phyloP scores from a whole-genome alignment of 129 eudicot species.

The Centaurea solstitialis region DNA sequence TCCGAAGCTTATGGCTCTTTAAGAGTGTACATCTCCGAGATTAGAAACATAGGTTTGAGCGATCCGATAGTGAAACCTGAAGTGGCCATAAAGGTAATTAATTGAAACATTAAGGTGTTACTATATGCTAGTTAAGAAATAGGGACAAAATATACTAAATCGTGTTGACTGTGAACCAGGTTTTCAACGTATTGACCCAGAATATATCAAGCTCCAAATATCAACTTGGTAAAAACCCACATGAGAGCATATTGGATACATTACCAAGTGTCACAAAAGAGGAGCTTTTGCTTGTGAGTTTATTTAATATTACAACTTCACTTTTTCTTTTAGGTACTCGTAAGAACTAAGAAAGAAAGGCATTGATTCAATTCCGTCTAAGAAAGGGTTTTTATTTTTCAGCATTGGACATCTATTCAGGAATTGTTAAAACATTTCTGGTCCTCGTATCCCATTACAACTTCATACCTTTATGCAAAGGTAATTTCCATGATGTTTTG shows the following conservation, averaged over 20 bases:
- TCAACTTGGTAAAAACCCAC: slow-evolving; percentile 73
- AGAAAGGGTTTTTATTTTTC: slow-evolving; percentile 23
- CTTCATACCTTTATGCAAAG: slow-evolving; percentile 70
- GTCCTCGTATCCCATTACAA: slow-evolving; percentile 94
- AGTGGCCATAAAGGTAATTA: slow-evolving; percentile 72
- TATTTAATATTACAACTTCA: background rate
- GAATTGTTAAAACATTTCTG: slow-evolving; percentile 92
- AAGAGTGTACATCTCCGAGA: slow-evolving; percentile 51
- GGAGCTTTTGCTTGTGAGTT: slow-evolving; percentile 80
- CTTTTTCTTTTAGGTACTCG: background rate
- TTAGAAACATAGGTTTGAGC: slow-evolving; percentile 54
- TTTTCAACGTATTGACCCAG: slow-evolving; percentile 65
- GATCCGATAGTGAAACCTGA: slow-evolving; percentile 69
- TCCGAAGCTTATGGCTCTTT: slow-evolving; percentile 69
- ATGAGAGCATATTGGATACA: slow-evolving; percentile 84
- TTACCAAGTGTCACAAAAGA: slow-evolving; percentile 76
- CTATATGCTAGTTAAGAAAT: background rate
- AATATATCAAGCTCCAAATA: slow-evolving; percentile 80
- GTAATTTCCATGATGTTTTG: slow-evolving; percentile 36
- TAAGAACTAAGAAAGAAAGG: background rate
- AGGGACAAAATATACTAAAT: slow-evolving; percentile 19
- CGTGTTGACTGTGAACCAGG: slow-evolving; percentile 42
- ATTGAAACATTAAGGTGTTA: background rate
- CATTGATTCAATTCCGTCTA: background rate
- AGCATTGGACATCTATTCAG: slow-evolving; percentile 96